Percentiles rank a stretch among this genome's conserved stretches.
phyloP scores from a whole-genome alignment of 2,329 filamentous ascomycete genomes.

The Nigrospora oryzae region DNA sequence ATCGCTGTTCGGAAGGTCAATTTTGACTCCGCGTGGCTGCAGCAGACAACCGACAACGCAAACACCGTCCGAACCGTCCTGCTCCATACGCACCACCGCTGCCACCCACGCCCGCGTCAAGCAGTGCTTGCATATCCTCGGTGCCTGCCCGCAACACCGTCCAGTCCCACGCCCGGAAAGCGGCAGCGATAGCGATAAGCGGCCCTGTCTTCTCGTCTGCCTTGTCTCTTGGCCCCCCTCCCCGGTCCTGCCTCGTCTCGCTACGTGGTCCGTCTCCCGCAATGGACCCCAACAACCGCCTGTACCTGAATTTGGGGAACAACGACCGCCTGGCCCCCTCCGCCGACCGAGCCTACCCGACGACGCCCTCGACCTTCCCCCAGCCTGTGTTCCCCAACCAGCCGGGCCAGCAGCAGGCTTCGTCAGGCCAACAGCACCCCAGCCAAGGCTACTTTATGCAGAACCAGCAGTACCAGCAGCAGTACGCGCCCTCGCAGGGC shows the following conservation, averaged over 20 bases:
- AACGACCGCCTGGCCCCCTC: slow-evolving; percentile 53
- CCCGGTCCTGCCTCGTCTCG: background rate
- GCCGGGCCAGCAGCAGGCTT: slow-evolving; percentile 28
- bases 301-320: slow-evolving; percentile 60
- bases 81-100: too few species aligned
- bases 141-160: background rate
- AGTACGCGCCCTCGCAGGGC: slow-evolving; percentile 19
- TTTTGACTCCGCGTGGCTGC: too few species aligned
- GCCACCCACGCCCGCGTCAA: too few species aligned
- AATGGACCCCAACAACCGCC: slow-evolving; percentile 49
- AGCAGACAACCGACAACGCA: too few species aligned
- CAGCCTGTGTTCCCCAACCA: slow-evolving; percentile 64
- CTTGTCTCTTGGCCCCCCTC: background rate
- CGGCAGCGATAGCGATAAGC: background rate
- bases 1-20: too few species aligned
- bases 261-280: slow-evolving; percentile 11
- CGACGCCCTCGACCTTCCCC: slow-evolving; percentile 91
- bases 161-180: background rate
- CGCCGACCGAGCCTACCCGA: slow-evolving; percentile 66
- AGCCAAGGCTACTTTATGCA: slow-evolving; percentile 53
- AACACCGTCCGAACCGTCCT: too few species aligned
- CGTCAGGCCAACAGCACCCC: slow-evolving; percentile 30
- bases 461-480: slow-evolving; percentile 40
- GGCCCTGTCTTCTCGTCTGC: background rate
- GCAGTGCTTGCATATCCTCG: too few species aligned